Evolutionary conservation across 2,329 filamentous ascomycete species (phyloP).

Genomic region (Exophiala sp.): DNA sequence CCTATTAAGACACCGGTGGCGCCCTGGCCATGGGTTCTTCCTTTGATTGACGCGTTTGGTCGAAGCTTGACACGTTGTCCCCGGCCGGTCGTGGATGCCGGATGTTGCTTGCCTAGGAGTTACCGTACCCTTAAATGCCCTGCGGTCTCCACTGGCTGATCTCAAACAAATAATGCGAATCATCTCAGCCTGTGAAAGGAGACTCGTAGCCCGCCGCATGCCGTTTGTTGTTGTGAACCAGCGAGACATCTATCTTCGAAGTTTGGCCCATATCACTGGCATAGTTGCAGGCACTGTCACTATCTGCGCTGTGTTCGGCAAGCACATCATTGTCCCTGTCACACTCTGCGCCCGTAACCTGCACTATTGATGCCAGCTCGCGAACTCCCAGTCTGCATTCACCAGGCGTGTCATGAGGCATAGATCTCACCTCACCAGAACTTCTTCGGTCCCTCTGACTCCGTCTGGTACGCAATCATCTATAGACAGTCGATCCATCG

Average conservation of each 20-base stretch:
- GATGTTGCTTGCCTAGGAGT: neutral
- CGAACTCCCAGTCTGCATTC: neutral
- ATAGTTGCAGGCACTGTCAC: neutral
- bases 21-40: neutral
- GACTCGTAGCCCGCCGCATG: constrained; percentile 1
- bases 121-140: neutral
- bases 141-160: constrained; percentile 17
- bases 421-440: constrained; percentile 17
- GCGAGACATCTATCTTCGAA: neutral
- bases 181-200: constrained; percentile 14
- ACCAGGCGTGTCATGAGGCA: constrained; percentile 23
- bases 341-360: neutral
- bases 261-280: too few relatives aligned
- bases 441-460: constrained; percentile 13
- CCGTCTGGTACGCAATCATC: constrained; percentile 5
- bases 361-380: neutral
- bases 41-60: neutral
- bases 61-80: neutral
- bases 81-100: neutral
- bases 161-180: constrained; percentile 25
- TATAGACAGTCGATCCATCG: neutral
- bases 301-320: neutral
- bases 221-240: constrained; percentile 1
- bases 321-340: neutral
- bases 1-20: too few relatives aligned